Evolutionary conservation across 768 basidiomycete species (phyloP).

Genomic region (Xerocomus brunneocitrinus): DNA sequence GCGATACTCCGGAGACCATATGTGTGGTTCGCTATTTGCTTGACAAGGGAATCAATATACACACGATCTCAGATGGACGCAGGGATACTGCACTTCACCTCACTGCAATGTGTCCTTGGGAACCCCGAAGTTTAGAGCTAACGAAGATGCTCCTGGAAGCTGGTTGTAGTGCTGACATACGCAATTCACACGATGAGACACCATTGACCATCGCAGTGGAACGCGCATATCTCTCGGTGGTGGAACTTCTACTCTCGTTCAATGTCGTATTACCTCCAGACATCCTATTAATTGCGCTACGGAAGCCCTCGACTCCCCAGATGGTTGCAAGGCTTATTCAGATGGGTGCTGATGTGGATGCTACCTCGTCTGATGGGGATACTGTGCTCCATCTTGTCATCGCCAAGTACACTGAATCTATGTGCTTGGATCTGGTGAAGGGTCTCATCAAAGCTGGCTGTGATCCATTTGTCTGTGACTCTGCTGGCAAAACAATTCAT

Average conservation of each 20-base stretch:
- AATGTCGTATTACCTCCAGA: neutral
- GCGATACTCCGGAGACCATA: neutral
- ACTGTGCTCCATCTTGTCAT: neutral
- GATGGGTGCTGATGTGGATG: neutral
- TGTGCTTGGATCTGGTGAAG: no score
- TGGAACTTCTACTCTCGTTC: neutral
- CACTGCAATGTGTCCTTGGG: neutral
- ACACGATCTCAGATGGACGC: neutral
- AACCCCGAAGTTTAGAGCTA: neutral
- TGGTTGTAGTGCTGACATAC: neutral
- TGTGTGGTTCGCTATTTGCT: conserved; percentile 2
- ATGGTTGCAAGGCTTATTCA: neutral
- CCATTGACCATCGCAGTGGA: neutral
- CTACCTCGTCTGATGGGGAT: neutral
- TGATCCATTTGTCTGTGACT: no score
- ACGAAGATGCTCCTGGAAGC: conserved; percentile 1
- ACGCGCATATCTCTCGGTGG: neutral
- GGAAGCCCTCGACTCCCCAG: neutral
- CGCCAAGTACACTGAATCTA: neutral
- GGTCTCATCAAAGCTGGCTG: no score
- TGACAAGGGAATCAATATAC: neutral
- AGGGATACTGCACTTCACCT: neutral
- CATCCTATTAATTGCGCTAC: neutral
- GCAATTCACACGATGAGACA: neutral
- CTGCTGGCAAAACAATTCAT: neutral